Percentiles rank a stretch among this genome's conserved stretches.
Conservation (phyloP, 1,284 basidiomycete genomes). For the Athelia psychrophila region DNA sequence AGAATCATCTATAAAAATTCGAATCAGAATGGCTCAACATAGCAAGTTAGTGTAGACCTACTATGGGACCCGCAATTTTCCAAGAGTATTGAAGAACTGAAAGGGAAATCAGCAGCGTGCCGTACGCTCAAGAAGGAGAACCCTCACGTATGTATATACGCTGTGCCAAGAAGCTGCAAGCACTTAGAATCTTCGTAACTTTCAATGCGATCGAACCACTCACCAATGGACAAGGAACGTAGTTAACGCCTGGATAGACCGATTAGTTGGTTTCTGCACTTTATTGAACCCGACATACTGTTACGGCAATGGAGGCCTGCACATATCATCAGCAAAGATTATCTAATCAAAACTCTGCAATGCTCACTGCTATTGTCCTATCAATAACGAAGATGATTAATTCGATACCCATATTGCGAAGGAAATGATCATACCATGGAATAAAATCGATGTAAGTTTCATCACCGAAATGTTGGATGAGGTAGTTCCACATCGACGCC, state of each 20-base stretch:
- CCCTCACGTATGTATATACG: conserved; percentile 36
- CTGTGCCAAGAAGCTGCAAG: conserved; percentile 30
- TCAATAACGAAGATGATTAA: too few relatives aligned
- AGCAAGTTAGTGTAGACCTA: neutral
- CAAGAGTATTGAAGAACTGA: conserved; percentile 38
- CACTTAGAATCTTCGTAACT: conserved; percentile 2
- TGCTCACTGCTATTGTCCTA: neutral
- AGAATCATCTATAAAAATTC: conserved; percentile 23
- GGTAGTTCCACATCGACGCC: conserved; percentile 34
- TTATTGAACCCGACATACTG: conserved; percentile 28
- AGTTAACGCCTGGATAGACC: conserved; percentile 25
- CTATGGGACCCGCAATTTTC: conserved; percentile 32
- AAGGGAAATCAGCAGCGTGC: neutral
- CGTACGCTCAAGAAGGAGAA: neutral
- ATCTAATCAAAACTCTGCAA: too few relatives aligned
- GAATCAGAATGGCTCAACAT: neutral
- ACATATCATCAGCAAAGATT: too few relatives aligned
- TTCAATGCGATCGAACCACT: neutral
- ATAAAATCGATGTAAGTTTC: conserved; percentile 27
- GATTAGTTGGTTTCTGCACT: neutral
- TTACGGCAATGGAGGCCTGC: conserved; percentile 44
- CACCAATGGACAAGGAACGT: conserved; percentile 41
- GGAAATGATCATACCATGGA: conserved; percentile 29
- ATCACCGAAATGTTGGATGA: conserved; percentile 37
- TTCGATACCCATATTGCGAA: neutral